Percentiles rank a stretch among this genome's conserved stretches.
These are phyloP conservation scores for Fusarium cicatricum DNA, from an alignment of 2,329 filamentous ascomycete genomes.

Conservation along the genomic window DNA sequence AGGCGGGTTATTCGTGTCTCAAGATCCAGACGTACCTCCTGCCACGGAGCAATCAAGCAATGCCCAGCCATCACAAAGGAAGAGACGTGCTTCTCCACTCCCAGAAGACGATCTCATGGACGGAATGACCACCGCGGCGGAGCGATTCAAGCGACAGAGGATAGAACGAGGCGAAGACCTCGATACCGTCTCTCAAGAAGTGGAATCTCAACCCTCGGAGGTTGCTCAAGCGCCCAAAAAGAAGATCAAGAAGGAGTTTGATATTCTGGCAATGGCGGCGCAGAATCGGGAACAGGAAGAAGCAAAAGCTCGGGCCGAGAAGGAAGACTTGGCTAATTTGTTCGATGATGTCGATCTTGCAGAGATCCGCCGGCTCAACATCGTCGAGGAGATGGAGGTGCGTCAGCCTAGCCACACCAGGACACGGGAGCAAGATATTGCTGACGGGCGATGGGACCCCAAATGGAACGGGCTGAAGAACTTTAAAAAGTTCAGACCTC, in stretches of 20 bases:
- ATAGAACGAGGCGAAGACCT: slow-evolving; percentile 66
- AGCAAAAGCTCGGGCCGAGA: slow-evolving; percentile 64
- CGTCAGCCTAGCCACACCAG: slow-evolving; percentile 47
- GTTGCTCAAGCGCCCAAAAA: slow-evolving; percentile 49
- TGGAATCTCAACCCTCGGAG: slow-evolving; percentile 32
- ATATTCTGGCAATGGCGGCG: slow-evolving; percentile 73
- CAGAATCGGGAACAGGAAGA: slow-evolving; percentile 71
- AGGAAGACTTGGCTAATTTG: slow-evolving; percentile 59
- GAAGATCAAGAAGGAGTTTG: slow-evolving; percentile 66
- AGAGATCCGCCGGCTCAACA: slow-evolving; percentile 75
- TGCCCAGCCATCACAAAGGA: slow-evolving; percentile 49
- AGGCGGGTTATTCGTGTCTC: slow-evolving; percentile 65
- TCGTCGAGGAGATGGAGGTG: slow-evolving; percentile 80
- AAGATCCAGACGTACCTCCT: slow-evolving; percentile 47
- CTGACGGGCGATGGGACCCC: slow-evolving; percentile 77
- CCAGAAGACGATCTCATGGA: slow-evolving; percentile 69
- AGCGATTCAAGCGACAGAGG: slow-evolving; percentile 80
- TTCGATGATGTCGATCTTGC: slow-evolving; percentile 74
- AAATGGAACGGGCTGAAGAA: slow-evolving; percentile 95
- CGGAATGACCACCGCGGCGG: slow-evolving; percentile 77
- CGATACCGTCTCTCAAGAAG: slow-evolving; percentile 40
- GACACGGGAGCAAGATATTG: slow-evolving; percentile 58
- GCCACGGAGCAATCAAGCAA: slow-evolving; percentile 34
- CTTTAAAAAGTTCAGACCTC: slow-evolving; percentile 85
- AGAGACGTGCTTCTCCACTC: slow-evolving; percentile 55